These are phyloP conservation scores for Amniculicola lignicola DNA, from an alignment of 495 filamentous ascomycete species.

Conservation along the genomic window DNA sequence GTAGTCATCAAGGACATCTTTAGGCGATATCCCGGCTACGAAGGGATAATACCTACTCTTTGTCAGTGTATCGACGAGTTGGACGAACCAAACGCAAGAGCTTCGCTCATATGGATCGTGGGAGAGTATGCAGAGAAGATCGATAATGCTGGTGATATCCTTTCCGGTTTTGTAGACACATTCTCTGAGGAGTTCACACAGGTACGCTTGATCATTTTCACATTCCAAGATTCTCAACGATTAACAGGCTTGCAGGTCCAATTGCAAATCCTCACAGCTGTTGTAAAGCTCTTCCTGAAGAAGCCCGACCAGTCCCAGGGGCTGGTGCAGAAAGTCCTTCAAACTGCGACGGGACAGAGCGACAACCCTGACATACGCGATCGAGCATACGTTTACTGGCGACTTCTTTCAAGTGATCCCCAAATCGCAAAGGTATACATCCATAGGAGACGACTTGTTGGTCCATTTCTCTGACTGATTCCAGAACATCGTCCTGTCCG, in stretches of 20 bases:
- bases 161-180: conserved; percentile 80
- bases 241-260: conserved; percentile 61
- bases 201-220: conserved; percentile 44
- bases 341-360: conserved; percentile 86
- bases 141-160: conserved; percentile 88
- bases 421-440: conserved; percentile 70
- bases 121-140: conserved; percentile 99
- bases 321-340: conserved; percentile 88
- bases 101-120: conserved; percentile 96
- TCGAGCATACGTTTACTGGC: conserved; percentile 97
- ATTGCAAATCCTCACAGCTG: conserved; percentile 90
- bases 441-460: background rate
- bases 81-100: conserved; percentile 89
- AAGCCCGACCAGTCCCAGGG: conserved; percentile 84
- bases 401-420: conserved; percentile 88
- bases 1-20: conserved; percentile 99
- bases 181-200: conserved; percentile 92
- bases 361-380: conserved; percentile 98
- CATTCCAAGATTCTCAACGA: background rate
- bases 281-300: conserved; percentile 96
- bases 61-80: conserved; percentile 97
- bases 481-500: conserved; percentile 84
- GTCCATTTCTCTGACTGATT: conserved; percentile 5
- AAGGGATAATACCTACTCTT: conserved; percentile 93
- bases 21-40: conserved; percentile 94